Evolutionary conservation across 2,329 filamentous ascomycete genomes (phyloP).

Genomic region (Amauroascus verrucosus): DNA sequence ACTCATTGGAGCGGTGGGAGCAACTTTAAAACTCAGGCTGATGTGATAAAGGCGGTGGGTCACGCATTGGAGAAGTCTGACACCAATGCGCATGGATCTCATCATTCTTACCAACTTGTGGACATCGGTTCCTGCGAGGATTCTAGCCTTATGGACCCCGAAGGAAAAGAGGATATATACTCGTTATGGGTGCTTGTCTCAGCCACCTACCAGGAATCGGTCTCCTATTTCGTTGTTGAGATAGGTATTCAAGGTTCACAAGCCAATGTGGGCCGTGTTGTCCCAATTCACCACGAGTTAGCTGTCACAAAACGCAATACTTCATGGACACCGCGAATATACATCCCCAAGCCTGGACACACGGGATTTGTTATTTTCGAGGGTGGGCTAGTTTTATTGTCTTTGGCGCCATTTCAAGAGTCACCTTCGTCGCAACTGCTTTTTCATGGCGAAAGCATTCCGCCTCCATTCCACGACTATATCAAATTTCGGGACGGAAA

Average conservation of each 20-base stretch:
- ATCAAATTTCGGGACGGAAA: slow-evolving; percentile 59
- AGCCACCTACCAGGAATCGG: slow-evolving; percentile 42
- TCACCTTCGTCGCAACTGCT: slow-evolving; percentile 68
- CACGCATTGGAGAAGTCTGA: slow-evolving; percentile 49
- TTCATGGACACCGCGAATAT: slow-evolving; percentile 52
- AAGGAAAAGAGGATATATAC: slow-evolving; percentile 40
- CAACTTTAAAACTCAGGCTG: slow-evolving; percentile 60
- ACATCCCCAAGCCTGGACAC: slow-evolving; percentile 66
- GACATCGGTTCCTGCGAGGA: slow-evolving; percentile 57
- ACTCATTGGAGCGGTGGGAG: slow-evolving; percentile 80
- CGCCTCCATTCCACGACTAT: slow-evolving; percentile 70
- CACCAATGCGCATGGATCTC: slow-evolving; percentile 40
- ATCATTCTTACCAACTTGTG: slow-evolving; percentile 59
- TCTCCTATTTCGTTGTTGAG: slow-evolving; percentile 68
- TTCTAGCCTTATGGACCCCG: slow-evolving; percentile 39
- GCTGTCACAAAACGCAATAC: slow-evolving; percentile 37
- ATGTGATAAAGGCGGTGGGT: slow-evolving; percentile 56
- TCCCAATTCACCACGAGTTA: slow-evolving; percentile 56
- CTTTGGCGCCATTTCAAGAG: slow-evolving; percentile 56
- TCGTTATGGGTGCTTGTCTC: slow-evolving; percentile 53
- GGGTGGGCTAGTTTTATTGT: slow-evolving; percentile 65
- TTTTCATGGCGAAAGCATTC: slow-evolving; percentile 52
- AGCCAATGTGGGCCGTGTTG: slow-evolving; percentile 53
- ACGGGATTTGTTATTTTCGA: slow-evolving; percentile 76
- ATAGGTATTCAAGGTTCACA: slow-evolving; percentile 48